Conservation (phyloP, 331 rosid species). For the Phaseolus coccineus region DNA sequence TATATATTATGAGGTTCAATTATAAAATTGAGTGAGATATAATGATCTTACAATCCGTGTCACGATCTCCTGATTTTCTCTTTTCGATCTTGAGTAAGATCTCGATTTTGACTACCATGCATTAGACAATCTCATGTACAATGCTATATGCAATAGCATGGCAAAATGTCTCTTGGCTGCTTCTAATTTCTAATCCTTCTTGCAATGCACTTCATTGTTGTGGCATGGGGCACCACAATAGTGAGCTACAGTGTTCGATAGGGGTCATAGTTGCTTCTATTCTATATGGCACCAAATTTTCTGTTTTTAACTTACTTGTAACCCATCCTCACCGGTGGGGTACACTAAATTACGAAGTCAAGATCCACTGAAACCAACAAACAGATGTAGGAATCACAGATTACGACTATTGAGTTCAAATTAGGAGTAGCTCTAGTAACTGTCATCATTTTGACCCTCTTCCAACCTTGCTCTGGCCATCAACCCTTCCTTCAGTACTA, state of each 20-base stretch:
- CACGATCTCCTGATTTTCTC: too few relatives aligned
- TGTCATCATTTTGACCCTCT: slow-evolving; percentile 13
- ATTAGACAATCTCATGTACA: neutral
- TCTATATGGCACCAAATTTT: neutral
- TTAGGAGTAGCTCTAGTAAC: neutral
- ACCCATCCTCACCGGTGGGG: neutral
- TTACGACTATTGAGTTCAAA: neutral
- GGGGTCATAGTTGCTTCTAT: neutral
- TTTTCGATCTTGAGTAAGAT: too few relatives aligned
- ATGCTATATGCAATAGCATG: neutral
- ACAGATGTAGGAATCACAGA: neutral
- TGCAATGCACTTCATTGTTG: neutral
- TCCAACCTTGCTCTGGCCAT: neutral
- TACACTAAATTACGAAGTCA: neutral
- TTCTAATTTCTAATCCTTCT: slow-evolving; percentile 7
- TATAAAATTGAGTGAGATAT: too few relatives aligned
- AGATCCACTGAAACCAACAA: neutral
- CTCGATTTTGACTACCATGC: too few relatives aligned
- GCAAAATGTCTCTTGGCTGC: neutral
- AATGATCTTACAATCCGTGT: too few relatives aligned
- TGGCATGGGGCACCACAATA: neutral
- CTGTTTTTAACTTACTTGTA: neutral
- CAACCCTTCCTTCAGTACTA: neutral
- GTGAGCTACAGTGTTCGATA: neutral
- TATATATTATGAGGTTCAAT: too few relatives aligned